A percentile compares a stretch with the other conserved stretches of the same genome.
Conservation (phyloP, 2,329 filamentous ascomycete species). For the Gnomoniopsis smithogilvyi region DNA sequence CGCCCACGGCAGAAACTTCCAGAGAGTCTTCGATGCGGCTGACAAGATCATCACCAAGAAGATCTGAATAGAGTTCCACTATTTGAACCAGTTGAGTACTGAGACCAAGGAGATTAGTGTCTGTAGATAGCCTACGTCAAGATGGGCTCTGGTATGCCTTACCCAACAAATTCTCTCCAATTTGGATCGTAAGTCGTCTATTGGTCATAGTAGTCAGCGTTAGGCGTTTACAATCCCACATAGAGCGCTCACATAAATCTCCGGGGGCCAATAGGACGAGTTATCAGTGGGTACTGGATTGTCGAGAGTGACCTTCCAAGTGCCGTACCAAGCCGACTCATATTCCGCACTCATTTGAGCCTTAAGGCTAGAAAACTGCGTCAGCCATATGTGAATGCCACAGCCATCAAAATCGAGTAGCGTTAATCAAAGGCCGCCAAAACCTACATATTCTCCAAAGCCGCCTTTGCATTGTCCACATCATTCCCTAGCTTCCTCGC, state of each 20-base stretch:
- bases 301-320: constrained; percentile 38
- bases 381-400: neutral
- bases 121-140: neutral
- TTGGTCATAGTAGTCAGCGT: neutral
- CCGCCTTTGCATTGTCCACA: constrained; percentile 31
- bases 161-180: constrained; percentile 36
- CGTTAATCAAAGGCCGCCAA: neutral
- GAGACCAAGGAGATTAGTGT: neutral
- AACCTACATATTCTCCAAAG: constrained; percentile 32
- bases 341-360: constrained; percentile 34
- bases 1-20: constrained; percentile 33
- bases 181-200: constrained; percentile 30
- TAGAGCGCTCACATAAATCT: constrained; percentile 28
- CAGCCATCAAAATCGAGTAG: neutral
- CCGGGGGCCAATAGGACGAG: constrained; percentile 29
- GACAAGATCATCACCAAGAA: constrained; percentile 29
- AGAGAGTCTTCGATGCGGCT: constrained; percentile 34
- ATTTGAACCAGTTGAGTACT: constrained; percentile 33
- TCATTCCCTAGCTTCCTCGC: constrained; percentile 33
- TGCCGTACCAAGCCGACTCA: constrained; percentile 38
- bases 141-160: neutral
- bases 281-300: constrained; percentile 34
- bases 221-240: neutral
- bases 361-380: neutral
- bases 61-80: constrained; percentile 31